Percentiles rank a stretch among this genome's conserved stretches.
These are phyloP conservation scores for Suillus paluster DNA, from an alignment of 768 basidiomycete genomes.

Conservation along the genomic window DNA sequence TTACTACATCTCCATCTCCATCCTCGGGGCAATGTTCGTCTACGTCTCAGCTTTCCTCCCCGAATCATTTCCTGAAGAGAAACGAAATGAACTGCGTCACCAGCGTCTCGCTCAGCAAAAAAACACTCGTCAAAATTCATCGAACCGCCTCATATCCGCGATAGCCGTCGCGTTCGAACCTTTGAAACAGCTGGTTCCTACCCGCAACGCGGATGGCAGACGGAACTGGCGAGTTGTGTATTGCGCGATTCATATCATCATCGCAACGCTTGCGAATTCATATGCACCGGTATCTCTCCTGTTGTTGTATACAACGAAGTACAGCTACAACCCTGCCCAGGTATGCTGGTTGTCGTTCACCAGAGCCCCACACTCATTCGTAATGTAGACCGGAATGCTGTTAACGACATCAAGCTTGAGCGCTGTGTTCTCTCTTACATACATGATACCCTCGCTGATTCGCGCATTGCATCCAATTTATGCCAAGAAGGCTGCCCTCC, in stretches of 20 bases:
- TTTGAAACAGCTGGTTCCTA: constrained; percentile 27
- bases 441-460: constrained; percentile 26
- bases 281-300: constrained; percentile 24
- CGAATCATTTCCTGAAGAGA: constrained; percentile 34
- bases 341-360: constrained; percentile 15
- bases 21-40: constrained; percentile 22
- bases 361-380: background rate
- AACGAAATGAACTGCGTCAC: constrained; percentile 20
- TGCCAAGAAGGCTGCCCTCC: background rate
- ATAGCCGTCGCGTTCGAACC: constrained; percentile 25
- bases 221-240: constrained; percentile 34
- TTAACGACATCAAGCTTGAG: constrained; percentile 23
- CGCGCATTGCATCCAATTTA: constrained; percentile 34
- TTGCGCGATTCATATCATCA: constrained; percentile 31
- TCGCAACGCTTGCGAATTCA: constrained; percentile 19
- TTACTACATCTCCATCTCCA: constrained; percentile 18
- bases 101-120: constrained; percentile 7
- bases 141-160: background rate
- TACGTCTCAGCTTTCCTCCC: constrained; percentile 31
- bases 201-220: constrained; percentile 17
- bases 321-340: constrained; percentile 30
- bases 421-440: constrained; percentile 20
- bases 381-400: constrained; percentile 31
- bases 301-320: constrained; percentile 29
- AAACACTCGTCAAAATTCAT: background rate